Base-by-base conservation (phyloP, 805 yeast genomes). In the Metschnikowia baotianmanensis region DNA sequence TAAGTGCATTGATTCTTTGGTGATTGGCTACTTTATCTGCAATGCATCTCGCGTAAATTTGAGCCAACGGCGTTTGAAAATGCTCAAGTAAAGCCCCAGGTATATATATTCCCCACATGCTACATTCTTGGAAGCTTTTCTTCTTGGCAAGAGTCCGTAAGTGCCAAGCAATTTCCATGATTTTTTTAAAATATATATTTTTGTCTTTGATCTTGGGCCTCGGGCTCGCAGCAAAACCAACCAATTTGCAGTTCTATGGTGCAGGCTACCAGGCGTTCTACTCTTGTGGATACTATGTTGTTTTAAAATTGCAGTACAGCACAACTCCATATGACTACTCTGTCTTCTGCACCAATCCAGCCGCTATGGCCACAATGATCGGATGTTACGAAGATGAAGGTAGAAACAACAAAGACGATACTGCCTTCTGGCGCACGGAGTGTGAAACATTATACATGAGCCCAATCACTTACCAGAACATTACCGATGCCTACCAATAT, bases 331-430 rank as follows among this genome's bases (percentile, higher is more conserved):
- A 36, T 15, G 49, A 47, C 32, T 45, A 34, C 24, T 34, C 47
- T 6, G 39, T 40, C 5, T 45, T 43, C 21, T 48, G 52, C 25
- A 36, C 40, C 2, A 35, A 35, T 26, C 43, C 38, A 4, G 47
- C 42, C 11, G 52, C 52, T 28, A 36, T 48, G 27, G 45, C 50
- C 18, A 39, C 52, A 6, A 16, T 48, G 24, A 37, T 29, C 9
- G 47, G 50, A 13, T 48, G 52, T 23, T 46, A 31, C 25, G 35
- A 34, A 2, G 38, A 28, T 11, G 32, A 34, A 23, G 40, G 36
- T 6, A 29, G 48, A 19, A 35, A 28, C 15, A 29, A 19, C 13
- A 7, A 30, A 3, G 31, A 13, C 11, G 34, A 35, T 26, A 30
- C 19, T 20, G 41, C 20, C 12, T 45, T 40, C 15, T 35, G 43